Percentiles rank a stretch among this genome's conserved stretches.
phyloP scores from a whole-genome alignment of 257 asterid genomes.

The Coffea canephora region DNA sequence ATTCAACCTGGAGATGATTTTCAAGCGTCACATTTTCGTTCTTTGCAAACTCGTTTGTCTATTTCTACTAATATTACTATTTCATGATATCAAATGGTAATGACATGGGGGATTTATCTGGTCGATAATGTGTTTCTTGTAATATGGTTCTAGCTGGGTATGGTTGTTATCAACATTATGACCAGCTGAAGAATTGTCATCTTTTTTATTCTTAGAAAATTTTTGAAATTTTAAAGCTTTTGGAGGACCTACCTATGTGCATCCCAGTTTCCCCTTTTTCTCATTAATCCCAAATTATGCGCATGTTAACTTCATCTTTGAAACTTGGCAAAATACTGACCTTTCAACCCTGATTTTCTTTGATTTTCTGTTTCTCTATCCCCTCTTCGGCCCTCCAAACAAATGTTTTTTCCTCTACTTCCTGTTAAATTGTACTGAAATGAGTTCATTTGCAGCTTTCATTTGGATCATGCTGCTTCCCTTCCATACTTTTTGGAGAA shows the following conservation, averaged over 20 bases:
- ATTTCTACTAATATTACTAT: neutral
- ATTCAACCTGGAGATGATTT: neutral
- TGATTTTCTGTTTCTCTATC: conserved; percentile 1
- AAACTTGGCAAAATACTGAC: neutral
- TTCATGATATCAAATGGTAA: neutral
- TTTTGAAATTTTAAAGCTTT: neutral
- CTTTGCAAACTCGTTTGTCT: neutral
- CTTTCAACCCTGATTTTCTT: neutral
- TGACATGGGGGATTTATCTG: neutral
- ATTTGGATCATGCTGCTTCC: conserved; percentile 99
- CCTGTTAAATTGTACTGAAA: conserved; percentile 13
- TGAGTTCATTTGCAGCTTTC: conserved; percentile 64
- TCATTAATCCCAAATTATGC: neutral
- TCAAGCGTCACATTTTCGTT: neutral
- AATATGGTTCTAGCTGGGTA: neutral
- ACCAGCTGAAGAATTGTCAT: neutral
- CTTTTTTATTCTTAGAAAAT: neutral
- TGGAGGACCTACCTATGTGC: neutral
- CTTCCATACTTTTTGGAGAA: conserved; percentile 96
- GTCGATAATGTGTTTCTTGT: neutral
- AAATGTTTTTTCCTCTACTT: neutral
- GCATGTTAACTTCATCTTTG: neutral
- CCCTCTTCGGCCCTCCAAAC: neutral
- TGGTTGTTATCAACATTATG: neutral
- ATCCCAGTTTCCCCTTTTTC: neutral